Percentiles rank a stretch among this genome's conserved stretches.
These are phyloP conservation scores for Aspergillus spinulosporus DNA, from an alignment of 2,329 filamentous ascomycete genomes.

Conservation along the genomic window DNA sequence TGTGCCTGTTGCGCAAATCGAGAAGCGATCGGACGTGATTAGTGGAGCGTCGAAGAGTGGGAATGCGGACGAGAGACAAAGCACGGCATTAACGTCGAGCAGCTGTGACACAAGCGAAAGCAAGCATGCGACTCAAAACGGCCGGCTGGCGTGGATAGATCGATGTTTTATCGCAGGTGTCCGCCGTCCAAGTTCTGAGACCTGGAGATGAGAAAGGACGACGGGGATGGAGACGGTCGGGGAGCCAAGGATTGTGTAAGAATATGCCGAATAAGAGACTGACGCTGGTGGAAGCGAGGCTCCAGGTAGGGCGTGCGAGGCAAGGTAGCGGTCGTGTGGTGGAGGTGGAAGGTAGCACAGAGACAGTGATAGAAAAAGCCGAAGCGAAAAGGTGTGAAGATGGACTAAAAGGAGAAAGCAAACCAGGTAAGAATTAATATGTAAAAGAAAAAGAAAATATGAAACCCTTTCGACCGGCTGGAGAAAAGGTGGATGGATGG, in stretches of 20 bases:
- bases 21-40: conserved; percentile 31
- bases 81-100: conserved; percentile 37
- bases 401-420: conserved; percentile 19
- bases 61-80: conserved; percentile 40
- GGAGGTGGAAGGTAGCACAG: conserved; percentile 19
- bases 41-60: conserved; percentile 36
- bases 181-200: conserved; percentile 3
- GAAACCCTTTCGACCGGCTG: conserved; percentile 16
- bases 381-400: conserved; percentile 8
- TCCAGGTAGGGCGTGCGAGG: conserved; percentile 6
- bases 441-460: conserved; percentile 24
- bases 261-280: conserved; percentile 19
- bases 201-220: background rate
- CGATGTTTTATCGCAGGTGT: conserved; percentile 19
- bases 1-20: conserved; percentile 34
- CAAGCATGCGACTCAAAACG: conserved; percentile 35
- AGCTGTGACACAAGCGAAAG: conserved; percentile 40
- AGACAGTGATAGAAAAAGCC: conserved; percentile 11
- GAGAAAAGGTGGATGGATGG: conserved; percentile 20
- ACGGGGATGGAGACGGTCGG: conserved; percentile 5
- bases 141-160: conserved; percentile 21
- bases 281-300: conserved; percentile 16
- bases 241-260: conserved; percentile 11
- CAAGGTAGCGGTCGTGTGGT: conserved; percentile 8
- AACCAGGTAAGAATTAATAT: conserved; percentile 22